Evolutionary conservation across 176 grass and related monocot species (phyloP), one percentile per base, ranked within the genome.

Genomic region (Tillandsia fasciculata): DNA sequence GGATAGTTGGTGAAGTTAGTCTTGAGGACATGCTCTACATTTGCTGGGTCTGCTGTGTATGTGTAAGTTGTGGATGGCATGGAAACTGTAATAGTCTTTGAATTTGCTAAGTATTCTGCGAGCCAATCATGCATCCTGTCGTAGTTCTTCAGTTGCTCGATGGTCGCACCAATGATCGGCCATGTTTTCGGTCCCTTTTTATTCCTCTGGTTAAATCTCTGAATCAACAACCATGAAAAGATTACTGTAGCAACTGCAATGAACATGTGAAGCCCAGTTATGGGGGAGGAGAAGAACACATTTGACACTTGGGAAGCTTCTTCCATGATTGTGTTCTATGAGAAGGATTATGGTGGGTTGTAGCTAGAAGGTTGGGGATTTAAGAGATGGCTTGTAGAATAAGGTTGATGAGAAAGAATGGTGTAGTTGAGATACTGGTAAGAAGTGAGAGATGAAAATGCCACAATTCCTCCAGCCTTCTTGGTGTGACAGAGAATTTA

Each of bases 1-100:
- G 92, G 92, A 76, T 96, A 96, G 84, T 96, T 96, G 68, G 63
- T 72, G 75, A 96, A 96, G 66, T 96, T 96, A 70, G 85, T 96
- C 78, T 89, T 96, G 68, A 96, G 78, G 51, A 96, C 83, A 76
- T 96, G 88, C 63, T 96, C 92, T 0, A 96, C 92, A 42, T 86
- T 91, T 75, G 75, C 73, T 0, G 88, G 92, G 83, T 96, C 92
- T 0, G 92, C 88, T 68, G 91, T 96, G 80, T 96, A 96, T 76
- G 88, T 96, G 76, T 91, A 96, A 27, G 92, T 88, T 23, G 74
- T 96, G 70, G 84, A 96, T 7, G 92, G 92, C 92, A 96, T 86
- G 53, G 87, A 82, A 51, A 96, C 88, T 64, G 78, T 81, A 33
- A 96, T 76, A 53, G 92, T 84, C 67, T 80, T 73, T 64, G 87